A percentile compares a stretch with the other conserved stretches of the same genome.
Conservation (phyloP, 2,329 filamentous ascomycete genomes). For the Cladosporium velox region DNA sequence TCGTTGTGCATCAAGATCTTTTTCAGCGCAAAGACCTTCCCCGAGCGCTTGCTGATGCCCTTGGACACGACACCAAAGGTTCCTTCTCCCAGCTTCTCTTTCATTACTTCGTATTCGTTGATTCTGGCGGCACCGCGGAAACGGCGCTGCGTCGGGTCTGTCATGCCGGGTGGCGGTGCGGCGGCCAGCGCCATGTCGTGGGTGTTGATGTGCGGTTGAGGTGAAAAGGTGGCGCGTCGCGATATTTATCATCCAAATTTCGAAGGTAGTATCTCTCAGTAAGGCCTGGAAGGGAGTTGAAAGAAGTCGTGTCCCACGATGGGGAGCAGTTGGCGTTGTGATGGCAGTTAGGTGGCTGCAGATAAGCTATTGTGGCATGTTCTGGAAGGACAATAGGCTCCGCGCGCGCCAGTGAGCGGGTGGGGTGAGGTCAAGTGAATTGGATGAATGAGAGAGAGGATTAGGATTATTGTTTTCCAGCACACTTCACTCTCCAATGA, state of each 20-base stretch:
- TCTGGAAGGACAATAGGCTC: not conserved
- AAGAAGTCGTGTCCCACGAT: not conserved
- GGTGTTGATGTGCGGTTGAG: not conserved
- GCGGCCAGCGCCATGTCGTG: slow-evolving; percentile 54
- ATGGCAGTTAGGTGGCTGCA: not conserved
- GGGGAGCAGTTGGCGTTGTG: not conserved
- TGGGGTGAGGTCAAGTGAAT: not conserved
- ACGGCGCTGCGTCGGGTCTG: slow-evolving; percentile 55
- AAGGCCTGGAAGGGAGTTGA: not conserved
- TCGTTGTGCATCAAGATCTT: slow-evolving; percentile 99
- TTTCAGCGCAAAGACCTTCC: slow-evolving; percentile 82
- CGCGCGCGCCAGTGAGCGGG: not conserved
- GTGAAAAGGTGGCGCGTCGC: not conserved
- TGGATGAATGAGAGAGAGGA: not conserved
- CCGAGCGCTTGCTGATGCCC: slow-evolving; percentile 73
- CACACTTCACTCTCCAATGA: not conserved
- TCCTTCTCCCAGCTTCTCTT: slow-evolving; percentile 82
- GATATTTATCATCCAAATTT: not conserved
- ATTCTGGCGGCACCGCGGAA: slow-evolving; percentile 87
- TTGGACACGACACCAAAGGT: slow-evolving; percentile 97
- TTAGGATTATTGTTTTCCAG: slow-evolving; percentile 1
- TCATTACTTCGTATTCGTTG: slow-evolving; percentile 73
- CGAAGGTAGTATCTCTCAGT: not conserved
- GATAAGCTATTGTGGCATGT: not conserved
- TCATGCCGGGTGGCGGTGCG: slow-evolving; percentile 36